phyloP scores from a whole-genome alignment of 805 yeast species.

The Barnettozyma botsteinii region DNA sequence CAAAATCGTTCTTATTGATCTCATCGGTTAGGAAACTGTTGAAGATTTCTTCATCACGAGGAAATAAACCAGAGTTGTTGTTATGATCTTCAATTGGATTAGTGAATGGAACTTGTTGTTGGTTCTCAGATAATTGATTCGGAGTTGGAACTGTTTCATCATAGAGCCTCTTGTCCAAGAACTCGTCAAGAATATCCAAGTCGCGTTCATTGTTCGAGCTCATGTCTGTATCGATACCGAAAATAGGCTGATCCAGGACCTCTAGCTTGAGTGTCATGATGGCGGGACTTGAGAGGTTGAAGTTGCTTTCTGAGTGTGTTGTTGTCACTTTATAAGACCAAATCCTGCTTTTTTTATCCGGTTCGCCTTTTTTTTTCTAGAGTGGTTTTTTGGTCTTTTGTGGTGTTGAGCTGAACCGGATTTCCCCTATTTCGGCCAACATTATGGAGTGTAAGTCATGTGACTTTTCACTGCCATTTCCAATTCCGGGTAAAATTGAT shows the following conservation, averaged over 20 bases:
- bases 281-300: not conserved
- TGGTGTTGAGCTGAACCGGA: too few species aligned
- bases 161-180: slow-evolving; percentile 23
- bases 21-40: slow-evolving; percentile 23
- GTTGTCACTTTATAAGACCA: not conserved
- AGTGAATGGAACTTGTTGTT: not conserved
- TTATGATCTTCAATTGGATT: not conserved
- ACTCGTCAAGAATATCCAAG: slow-evolving; percentile 47
- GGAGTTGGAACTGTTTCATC: slow-evolving; percentile 11
- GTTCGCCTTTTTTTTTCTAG: not conserved
- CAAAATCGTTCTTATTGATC: slow-evolving; percentile 20
- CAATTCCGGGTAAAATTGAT: too few species aligned
- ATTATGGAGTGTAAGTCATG: too few species aligned
- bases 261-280: slow-evolving; percentile 17
- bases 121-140: not conserved
- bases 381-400: not conserved
- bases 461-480: too few species aligned
- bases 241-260: slow-evolving; percentile 17
- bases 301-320: not conserved
- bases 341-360: too few species aligned
- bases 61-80: not conserved
- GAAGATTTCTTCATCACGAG: slow-evolving; percentile 22
- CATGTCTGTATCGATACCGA: slow-evolving; percentile 4
- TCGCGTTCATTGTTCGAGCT: slow-evolving; percentile 23
- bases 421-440: too few species aligned